Conservation (phyloP, 2,329 filamentous ascomycete species). For the Ophiobolus disseminans region DNA sequence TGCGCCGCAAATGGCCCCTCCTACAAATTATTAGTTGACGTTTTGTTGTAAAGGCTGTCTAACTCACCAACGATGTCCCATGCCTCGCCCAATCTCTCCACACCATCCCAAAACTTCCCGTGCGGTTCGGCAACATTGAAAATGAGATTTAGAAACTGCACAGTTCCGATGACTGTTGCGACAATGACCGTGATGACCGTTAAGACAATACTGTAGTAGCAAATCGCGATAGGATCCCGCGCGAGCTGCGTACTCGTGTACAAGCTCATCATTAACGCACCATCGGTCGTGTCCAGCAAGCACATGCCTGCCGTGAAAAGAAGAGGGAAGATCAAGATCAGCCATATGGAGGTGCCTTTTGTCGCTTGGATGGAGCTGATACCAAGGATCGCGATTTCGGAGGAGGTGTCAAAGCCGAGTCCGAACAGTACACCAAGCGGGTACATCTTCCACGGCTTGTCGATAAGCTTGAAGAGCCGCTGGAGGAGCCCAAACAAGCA, state of each 20-base stretch:
- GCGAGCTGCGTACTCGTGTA: conserved; percentile 83
- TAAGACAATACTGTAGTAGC: conserved; percentile 92
- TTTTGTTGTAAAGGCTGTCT: too few relatives aligned
- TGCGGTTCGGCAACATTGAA: conserved; percentile 76
- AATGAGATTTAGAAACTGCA: conserved; percentile 82
- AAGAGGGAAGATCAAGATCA: conserved; percentile 89
- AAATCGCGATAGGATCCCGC: conserved; percentile 82
- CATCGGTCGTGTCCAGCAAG: conserved; percentile 88
- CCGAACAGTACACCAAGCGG: conserved; percentile 85
- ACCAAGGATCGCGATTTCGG: conserved; percentile 88
- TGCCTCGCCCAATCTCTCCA: conserved; percentile 60
- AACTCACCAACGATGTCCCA: conserved; percentile 53
- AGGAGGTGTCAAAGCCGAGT: conserved; percentile 93
- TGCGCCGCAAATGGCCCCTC: conserved; percentile 80
- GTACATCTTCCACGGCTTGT: conserved; percentile 93
- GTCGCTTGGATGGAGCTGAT: conserved; percentile 88
- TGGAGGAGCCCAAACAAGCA: conserved; percentile 75
- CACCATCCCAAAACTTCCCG: conserved; percentile 89
- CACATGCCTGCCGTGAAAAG: conserved; percentile 97
- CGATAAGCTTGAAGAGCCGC: conserved; percentile 75
- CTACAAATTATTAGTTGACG: conserved; percentile 25
- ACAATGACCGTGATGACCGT: conserved; percentile 84
- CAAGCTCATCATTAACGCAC: conserved; percentile 91
- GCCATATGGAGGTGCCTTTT: conserved; percentile 87
- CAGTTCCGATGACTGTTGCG: conserved; percentile 81